Conservation (phyloP, 2,329 filamentous ascomycete species). For the Drechslera avenae region DNA sequence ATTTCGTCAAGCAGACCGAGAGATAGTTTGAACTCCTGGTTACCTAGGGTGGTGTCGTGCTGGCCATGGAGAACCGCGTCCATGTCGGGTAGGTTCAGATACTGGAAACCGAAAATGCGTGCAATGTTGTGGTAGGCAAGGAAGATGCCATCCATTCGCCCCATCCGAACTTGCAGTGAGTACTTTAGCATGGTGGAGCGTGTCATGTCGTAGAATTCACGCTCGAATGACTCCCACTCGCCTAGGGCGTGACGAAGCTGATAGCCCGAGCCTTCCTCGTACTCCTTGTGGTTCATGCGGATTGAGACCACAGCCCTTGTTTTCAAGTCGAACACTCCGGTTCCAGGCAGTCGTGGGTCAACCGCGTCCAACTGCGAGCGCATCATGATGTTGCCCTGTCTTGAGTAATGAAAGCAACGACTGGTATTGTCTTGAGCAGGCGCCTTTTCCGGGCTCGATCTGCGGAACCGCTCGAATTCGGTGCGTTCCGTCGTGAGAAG, state of each 20-base stretch:
- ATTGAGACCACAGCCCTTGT: constrained; percentile 90
- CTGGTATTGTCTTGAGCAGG: constrained; percentile 66
- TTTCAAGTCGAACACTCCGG: constrained; percentile 95
- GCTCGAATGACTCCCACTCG: constrained; percentile 87
- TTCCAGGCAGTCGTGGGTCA: constrained; percentile 83
- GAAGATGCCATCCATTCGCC: constrained; percentile 98
- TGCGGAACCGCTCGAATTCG: constrained; percentile 83
- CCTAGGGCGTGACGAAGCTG: constrained; percentile 80
- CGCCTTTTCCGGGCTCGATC: constrained; percentile 63
- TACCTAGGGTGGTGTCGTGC: constrained; percentile 67
- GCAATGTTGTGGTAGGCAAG: constrained; percentile 94
- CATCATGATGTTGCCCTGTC: constrained; percentile 86
- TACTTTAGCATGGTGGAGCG: constrained; percentile 94
- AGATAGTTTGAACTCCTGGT: constrained; percentile 84
- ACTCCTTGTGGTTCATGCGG: constrained; percentile 79
- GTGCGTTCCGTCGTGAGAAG: constrained; percentile 81
- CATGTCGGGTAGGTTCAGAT: constrained; percentile 85
- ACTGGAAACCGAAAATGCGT: constrained; percentile 97
- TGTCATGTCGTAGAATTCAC: constrained; percentile 97
- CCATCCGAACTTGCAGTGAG: constrained; percentile 93
- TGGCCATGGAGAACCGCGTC: constrained; percentile 88
- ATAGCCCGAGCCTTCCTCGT: constrained; percentile 79
- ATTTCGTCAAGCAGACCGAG: constrained; percentile 78
- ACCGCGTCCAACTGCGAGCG: constrained; percentile 92
- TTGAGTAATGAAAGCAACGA: constrained; percentile 80